Evolutionary conservation across 108 stramenopile species (phyloP).

Genomic region (Nitzschia sp.): DNA sequence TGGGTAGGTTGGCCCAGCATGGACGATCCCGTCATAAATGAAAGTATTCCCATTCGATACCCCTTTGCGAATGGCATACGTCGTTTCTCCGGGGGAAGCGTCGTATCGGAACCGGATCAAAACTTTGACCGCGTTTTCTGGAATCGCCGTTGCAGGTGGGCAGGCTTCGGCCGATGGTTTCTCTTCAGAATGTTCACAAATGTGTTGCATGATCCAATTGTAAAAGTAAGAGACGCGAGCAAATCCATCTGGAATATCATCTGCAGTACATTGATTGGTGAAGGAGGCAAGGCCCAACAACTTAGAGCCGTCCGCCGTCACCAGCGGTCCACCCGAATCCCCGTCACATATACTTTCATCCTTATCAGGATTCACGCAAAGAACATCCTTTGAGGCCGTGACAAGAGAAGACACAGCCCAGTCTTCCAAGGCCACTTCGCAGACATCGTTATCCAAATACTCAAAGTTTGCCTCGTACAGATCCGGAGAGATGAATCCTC

Average conservation of each 20-base stretch:
- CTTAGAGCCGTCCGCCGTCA: neutral
- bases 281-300: constrained; percentile 22
- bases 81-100: constrained; percentile 21
- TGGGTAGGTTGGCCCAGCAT: constrained; percentile 16
- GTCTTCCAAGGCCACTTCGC: neutral
- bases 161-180: neutral
- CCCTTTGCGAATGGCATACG: constrained; percentile 13
- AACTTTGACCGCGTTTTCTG: neutral
- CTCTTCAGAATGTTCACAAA: constrained; percentile 4
- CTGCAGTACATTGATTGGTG: neutral
- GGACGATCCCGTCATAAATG: neutral
- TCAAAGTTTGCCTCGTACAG: neutral
- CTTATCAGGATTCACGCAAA: constrained; percentile 6
- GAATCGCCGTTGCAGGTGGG: neutral
- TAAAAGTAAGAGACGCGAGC: constrained; percentile 20
- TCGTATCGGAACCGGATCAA: constrained; percentile 16
- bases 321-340: constrained; percentile 26
- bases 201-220: constrained; percentile 19
- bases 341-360: constrained; percentile 12
- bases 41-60: neutral
- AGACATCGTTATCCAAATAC: neutral
- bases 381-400: neutral
- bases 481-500: neutral
- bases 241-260: constrained; percentile 24
- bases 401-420: neutral